Base-by-base conservation (phyloP, 2,329 filamentous ascomycete genomes). In the Fusarium compactum region DNA sequence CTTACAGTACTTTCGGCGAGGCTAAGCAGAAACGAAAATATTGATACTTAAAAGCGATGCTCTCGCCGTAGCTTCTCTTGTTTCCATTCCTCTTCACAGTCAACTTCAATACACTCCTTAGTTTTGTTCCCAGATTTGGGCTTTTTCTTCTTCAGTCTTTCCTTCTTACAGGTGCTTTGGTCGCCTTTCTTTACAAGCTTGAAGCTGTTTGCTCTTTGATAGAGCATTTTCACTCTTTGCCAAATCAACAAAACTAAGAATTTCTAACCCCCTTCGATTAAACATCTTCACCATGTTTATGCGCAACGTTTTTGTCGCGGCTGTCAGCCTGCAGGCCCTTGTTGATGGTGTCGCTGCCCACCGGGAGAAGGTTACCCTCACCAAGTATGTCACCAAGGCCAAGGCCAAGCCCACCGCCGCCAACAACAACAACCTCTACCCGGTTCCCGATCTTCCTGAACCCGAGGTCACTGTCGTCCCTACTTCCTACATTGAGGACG, bases 101-200 rank as follows among this genome's bases (percentile, higher is more conserved):
- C 59, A 69, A 58, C 63, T 72, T 71, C 68, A 58, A 24, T 61
- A 70, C 62, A 53, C 48, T 72, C 54, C 61, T 71, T 71, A 58
- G 58, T 75, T 75, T 69, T 68, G 68, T 71, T 67, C 40, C 66
- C 74, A 52, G 48, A 51, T 67, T 73, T 65, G 65, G 72, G 62
- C 58, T 67, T 72, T 67, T 59, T 62, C 74, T 74, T 68, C 73
- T 34, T 52, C 65, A 67, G 70, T 75, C 74, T 55, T 67, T 76
- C 59, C 74, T 76, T 70, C 58, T 32, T 50, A 59, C 20, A 76
- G 74, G 74, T 75, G 74, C 72, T 67, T 63, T 62, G 72, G 68
- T 69, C 72, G 70, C 74, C 72, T 71, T 74, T 58, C 71, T 47
- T 34, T 38, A 38, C 56, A 70, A 62, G 59, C 65, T 71, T 73